Conservation (phyloP, 2,329 filamentous ascomycete genomes). For the Hymenoscyphus albidus region DNA sequence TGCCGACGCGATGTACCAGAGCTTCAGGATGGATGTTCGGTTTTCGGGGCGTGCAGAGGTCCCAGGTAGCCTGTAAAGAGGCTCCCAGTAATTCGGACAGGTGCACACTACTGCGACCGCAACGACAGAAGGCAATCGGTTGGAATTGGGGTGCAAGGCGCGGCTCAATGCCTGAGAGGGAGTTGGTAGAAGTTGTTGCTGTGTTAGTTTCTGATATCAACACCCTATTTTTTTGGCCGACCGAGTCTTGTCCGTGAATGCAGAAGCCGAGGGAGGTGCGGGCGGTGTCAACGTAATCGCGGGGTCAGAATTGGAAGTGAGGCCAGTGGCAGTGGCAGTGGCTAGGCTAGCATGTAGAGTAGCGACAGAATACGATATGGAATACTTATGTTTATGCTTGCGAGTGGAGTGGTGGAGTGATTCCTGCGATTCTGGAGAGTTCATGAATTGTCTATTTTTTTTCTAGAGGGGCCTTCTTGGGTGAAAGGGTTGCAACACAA, state of each 20-base stretch:
- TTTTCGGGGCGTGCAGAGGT: not conserved
- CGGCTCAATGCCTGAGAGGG: not conserved
- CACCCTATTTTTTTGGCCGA: not conserved
- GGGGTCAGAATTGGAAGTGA: slow-evolving; percentile 20
- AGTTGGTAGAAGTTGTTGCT: not conserved
- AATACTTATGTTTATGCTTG: not conserved
- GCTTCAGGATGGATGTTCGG: not conserved
- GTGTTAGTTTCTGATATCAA: too few species aligned
- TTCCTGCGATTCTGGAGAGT: not conserved
- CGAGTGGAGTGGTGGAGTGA: not conserved
- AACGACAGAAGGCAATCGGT: not conserved
- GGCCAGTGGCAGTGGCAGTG: slow-evolving; percentile 12
- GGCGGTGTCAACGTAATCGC: slow-evolving; percentile 18
- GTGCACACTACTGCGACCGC: not conserved
- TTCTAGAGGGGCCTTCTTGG: not conserved
- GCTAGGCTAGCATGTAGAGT: not conserved
- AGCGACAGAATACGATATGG: not conserved
- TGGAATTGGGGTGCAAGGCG: not conserved
- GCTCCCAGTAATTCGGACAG: not conserved
- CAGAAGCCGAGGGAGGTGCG: not conserved
- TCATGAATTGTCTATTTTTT: not conserved
- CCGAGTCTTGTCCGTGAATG: slow-evolving; percentile 1
- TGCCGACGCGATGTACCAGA: not conserved
- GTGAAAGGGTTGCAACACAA: not conserved
- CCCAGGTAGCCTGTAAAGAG: not conserved